Evolutionary conservation across 768 basidiomycete genomes (phyloP).

Genomic region (Leccinum truebloodii): DNA sequence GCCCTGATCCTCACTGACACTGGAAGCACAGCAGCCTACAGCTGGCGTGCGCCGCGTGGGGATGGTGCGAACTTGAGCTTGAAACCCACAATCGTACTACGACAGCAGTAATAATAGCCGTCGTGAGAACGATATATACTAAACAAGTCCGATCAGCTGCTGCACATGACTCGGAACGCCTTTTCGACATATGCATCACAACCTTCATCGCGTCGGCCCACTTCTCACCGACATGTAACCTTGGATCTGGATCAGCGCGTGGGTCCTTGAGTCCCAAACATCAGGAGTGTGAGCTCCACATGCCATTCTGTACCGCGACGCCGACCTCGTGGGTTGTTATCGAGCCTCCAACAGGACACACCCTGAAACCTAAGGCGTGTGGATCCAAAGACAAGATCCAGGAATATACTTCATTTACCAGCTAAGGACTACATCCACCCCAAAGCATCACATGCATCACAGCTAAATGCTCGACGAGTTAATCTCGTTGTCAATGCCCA

Average conservation of each 20-base stretch:
- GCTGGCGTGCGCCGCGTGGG: too few relatives aligned
- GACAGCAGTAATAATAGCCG: too few relatives aligned
- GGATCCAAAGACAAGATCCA: not conserved
- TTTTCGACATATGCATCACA: slow-evolving; percentile 81
- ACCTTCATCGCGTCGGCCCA: slow-evolving; percentile 78
- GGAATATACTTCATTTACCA: not conserved
- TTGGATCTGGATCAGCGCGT: slow-evolving; percentile 66
- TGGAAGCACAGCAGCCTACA: too few relatives aligned
- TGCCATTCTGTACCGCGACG: slow-evolving; percentile 49
- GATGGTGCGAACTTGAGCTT: too few relatives aligned
- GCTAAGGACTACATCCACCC: not conserved
- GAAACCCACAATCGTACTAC: too few relatives aligned
- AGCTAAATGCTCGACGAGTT: slow-evolving; percentile 31
- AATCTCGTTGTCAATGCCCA: slow-evolving; percentile 76
- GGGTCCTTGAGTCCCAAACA: slow-evolving; percentile 67
- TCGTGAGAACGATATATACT: too few relatives aligned
- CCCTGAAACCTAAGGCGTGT: not conserved
- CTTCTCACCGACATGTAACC: slow-evolving; percentile 72
- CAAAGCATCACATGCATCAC: not conserved
- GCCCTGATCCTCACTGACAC: too few relatives aligned
- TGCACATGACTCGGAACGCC: slow-evolving; percentile 52
- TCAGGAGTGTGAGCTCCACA: slow-evolving; percentile 37
- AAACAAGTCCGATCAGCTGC: too few relatives aligned
- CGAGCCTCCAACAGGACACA: not conserved
- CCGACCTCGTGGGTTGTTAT: slow-evolving; percentile 6